Evolutionary conservation across 148 eudicot genomes (phyloP).

Genomic region (Oxyria digyna): DNA sequence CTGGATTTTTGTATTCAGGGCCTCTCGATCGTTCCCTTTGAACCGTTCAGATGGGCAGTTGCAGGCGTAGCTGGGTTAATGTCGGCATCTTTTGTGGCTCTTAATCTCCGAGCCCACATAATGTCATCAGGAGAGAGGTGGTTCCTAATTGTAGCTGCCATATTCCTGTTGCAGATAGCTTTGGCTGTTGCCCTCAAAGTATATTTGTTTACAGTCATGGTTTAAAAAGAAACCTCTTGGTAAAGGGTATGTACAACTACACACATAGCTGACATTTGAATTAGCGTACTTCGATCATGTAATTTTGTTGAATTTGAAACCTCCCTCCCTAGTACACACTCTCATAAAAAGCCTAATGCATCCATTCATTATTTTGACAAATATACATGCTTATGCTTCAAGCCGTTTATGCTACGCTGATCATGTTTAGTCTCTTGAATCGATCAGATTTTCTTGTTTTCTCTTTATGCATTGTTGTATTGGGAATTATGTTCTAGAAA

Average conservation of each 20-base stretch:
- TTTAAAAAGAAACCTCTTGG: constrained; percentile 17
- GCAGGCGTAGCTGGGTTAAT: constrained; percentile 91
- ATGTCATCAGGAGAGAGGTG: constrained; percentile 87
- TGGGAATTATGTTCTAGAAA: background rate
- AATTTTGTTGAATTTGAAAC: background rate
- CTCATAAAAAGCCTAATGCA: background rate
- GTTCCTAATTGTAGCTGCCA: constrained; percentile 85
- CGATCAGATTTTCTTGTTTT: background rate
- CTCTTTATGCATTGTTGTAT: background rate
- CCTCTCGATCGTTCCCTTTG: constrained; percentile 66
- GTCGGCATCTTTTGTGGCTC: constrained; percentile 95
- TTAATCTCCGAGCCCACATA: constrained; percentile 78
- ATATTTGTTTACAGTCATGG: constrained; percentile 58
- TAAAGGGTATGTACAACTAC: background rate
- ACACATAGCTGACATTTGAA: constrained; percentile 1
- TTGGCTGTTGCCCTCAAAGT: constrained; percentile 69
- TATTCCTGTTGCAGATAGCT: constrained; percentile 85
- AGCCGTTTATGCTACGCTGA: background rate
- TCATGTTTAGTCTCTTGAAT: background rate
- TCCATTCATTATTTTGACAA: background rate
- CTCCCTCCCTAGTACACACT: background rate
- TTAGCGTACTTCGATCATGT: background rate
- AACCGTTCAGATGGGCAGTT: constrained; percentile 72
- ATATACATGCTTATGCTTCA: background rate
- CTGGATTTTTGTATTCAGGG: constrained; percentile 42